Evolutionary conservation across 306 rosid species (phyloP).

Genomic region (Casuarina glauca): DNA sequence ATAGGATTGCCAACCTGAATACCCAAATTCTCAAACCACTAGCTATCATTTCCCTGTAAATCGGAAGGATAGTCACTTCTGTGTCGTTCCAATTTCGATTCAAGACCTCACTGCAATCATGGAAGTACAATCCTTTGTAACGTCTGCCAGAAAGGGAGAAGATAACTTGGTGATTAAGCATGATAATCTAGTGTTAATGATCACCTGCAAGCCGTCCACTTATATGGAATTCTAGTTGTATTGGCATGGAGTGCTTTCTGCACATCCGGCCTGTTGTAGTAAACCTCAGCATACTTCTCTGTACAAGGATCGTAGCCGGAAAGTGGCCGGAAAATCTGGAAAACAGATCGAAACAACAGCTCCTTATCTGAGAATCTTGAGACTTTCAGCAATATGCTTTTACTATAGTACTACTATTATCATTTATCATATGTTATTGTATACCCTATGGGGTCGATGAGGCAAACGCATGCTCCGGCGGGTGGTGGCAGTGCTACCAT

Average conservation of each 20-base stretch:
- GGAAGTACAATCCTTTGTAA: neutral
- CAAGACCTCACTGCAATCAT: constrained; percentile 70
- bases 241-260: constrained; percentile 96
- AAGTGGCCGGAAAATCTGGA: constrained; percentile 46
- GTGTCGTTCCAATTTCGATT: constrained; percentile 97
- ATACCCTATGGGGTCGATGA: constrained; percentile 64
- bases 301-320: constrained; percentile 96
- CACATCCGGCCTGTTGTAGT: constrained; percentile 85
- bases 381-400: neutral
- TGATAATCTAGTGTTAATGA: neutral
- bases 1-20: constrained; percentile 62
- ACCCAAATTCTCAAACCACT: constrained; percentile 88
- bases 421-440: neutral
- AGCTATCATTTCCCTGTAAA: constrained; percentile 80
- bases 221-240: constrained; percentile 70
- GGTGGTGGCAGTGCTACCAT: constrained; percentile 48
- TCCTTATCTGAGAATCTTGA: neutral
- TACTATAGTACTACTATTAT: neutral
- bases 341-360: neutral
- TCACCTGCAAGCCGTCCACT: constrained; percentile 97
- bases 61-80: constrained; percentile 81
- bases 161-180: neutral
- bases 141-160: neutral
- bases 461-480: constrained; percentile 69
- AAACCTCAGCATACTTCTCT: constrained; percentile 87